Evolutionary conservation across 306 rosid genomes (phyloP), one percentile per base, ranked within the genome.

Genomic region (Cercis canadensis): DNA sequence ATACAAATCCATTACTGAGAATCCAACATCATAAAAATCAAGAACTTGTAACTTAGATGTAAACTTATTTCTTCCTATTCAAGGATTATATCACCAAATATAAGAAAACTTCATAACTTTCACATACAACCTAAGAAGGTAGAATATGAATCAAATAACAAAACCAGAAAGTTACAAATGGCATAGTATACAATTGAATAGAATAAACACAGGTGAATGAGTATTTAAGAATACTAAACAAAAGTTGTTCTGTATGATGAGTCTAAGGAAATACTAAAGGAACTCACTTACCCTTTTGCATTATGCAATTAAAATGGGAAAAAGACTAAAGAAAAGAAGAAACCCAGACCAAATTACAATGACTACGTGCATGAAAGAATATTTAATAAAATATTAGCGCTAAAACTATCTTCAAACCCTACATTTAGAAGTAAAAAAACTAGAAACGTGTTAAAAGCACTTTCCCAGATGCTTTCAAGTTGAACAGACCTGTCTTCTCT

Each of bases 401-500:
- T 15, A 51, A 44, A 69, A 39, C n/a, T 45, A 69, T 32, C 73
- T 33, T 45, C 52, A 58, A 49, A 50, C 31, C 15, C 62, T 40
- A 52, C 29, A 54, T 70, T 44, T 64, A 68, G 45, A 31, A 43
- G 63, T 19, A 51, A 62, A 55, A 18, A 17, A 45, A 43, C 8
- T 6, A 71, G 17, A 24, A 65, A 55, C 24, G 43, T 47, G 70
- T 72, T 8, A 65, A 32, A 53, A 74, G 18, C n/a, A 31, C 44
- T 58, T 52, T 50, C 14, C 9, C 17, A 47, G 46, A 21, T 31
- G 64, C 41, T 74, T 65, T 21, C 16, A 52, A 63, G 43, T 60
- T 24, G 13, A 55, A 73, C 64, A 65, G 50, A 94, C 98, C 97
- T 83, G 98, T 94, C 83, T 94, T 92, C 70, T 76, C 88, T 87